Percentiles rank a stretch among this genome's conserved stretches.
These are phyloP conservation scores for Diaporthe ampelina DNA, from an alignment of 2,329 filamentous ascomycete species.

Conservation along the genomic window DNA sequence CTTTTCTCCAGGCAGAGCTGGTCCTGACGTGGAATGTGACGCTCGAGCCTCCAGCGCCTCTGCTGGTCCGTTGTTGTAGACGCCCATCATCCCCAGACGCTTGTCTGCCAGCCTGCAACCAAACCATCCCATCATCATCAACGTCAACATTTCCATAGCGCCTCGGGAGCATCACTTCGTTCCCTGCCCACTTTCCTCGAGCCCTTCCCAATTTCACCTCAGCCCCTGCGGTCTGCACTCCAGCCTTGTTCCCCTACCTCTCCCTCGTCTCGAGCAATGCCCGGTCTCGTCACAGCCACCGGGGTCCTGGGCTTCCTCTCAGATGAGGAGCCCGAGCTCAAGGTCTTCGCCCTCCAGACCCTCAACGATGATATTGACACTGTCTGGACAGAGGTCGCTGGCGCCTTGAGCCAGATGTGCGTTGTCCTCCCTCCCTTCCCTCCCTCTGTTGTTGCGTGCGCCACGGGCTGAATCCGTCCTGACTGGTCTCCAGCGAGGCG, in stretches of 20 bases:
- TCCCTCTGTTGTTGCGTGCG: slow-evolving; percentile 35
- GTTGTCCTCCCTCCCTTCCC: slow-evolving; percentile 32
- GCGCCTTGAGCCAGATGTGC: slow-evolving; percentile 93
- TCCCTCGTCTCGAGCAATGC: slow-evolving; percentile 72
- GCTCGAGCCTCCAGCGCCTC: slow-evolving; percentile 37
- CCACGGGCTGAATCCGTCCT: slow-evolving; percentile 37
- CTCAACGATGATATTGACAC: slow-evolving; percentile 97
- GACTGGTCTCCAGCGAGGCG: slow-evolving; percentile 77
- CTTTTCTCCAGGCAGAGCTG: slow-evolving; percentile 54
- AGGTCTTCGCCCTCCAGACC: slow-evolving; percentile 93
- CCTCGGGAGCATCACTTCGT: neutral
- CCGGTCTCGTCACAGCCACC: slow-evolving; percentile 92
- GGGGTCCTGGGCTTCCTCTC: slow-evolving; percentile 95
- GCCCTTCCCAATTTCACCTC: neutral
- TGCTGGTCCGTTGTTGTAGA: neutral
- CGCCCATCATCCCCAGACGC: neutral
- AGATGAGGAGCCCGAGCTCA: slow-evolving; percentile 94
- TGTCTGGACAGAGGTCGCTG: slow-evolving; percentile 97
- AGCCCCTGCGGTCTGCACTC: neutral
- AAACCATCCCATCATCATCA: neutral
- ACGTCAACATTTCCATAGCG: slow-evolving; percentile 15
- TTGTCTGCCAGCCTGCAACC: neutral
- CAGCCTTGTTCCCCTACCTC: slow-evolving; percentile 28
- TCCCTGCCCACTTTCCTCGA: neutral
- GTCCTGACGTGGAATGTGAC: slow-evolving; percentile 61